Base-by-base conservation (phyloP, 208 protist species). In the Leishmania turanica region DNA sequence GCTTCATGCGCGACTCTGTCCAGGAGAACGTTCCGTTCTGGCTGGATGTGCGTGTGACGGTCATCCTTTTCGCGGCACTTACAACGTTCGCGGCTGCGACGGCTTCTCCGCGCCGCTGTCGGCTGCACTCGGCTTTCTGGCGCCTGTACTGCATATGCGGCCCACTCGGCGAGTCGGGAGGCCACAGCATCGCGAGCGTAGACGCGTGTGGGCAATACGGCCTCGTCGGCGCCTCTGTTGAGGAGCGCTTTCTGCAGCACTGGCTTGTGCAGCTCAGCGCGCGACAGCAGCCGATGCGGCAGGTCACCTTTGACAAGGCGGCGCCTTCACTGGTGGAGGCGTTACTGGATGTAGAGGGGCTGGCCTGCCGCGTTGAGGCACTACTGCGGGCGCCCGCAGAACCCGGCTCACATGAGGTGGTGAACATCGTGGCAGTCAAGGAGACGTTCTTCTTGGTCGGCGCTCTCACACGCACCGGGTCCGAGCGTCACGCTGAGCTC, bases 11-110 rank as follows among this genome's bases (percentile, higher is more conserved):
- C 17, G 91, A 95, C 74, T 85, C 82, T 9, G 82, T 93, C 56
- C 91, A 97, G 80, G 91, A 97, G 56, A 95, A 93, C 84, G 86
- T 92, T n/a, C 88, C 92, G 19, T 95, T 91, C 66, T 98, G 95
- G 93, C 87, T 98, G 40, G 91, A 96, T 75, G 91, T 95, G 37
- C 93, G 95, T 62, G 76, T 96, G 37, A 92, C 88, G 34, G 90
- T 87, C 1, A 89, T 97, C 47, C 49, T 90, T 54, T 95, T 97
- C 76, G 84, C 84, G 21, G 77, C 88, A 6, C 84, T 98, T 74
- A 80, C 95, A 27, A 87, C 91, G 62, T 88, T 97, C 58, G 89
- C 87, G 19, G 86, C 86, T 6, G 84, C 95, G 31, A 80, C 93
- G 53, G 82, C 90, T 4, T 49, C 68, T 7, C 62, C 71, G 34